Base-by-base conservation (phyloP, 2,329 filamentous ascomycete genomes). In the Lomentospora prolificans region DNA sequence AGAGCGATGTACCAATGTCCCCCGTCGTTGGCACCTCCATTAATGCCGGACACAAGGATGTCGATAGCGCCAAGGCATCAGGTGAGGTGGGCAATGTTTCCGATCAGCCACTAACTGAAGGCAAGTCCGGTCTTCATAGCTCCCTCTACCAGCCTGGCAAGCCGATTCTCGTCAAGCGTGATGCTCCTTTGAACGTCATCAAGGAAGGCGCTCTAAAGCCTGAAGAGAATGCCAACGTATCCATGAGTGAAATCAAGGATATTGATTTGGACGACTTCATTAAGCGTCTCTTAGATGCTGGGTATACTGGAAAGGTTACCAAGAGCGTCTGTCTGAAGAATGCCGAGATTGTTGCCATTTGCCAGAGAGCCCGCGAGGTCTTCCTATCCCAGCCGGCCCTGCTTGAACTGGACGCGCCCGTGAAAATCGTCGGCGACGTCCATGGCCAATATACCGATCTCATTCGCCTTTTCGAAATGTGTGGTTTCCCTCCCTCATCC, bases 391-490 rank as follows among this genome's bases (percentile, higher is more conserved):
- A 99, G 67, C 94, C 94, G 3, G 90, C 94, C 1, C 77, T 99
- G 24, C 74, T 99, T 57, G 94, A 99, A 71, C 80, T 99, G 50
- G 87, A 92, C 60, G 89, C 94, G 3, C 92, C 94, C 0, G 94
- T 99, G 66, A 99, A 99, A 75, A 95, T 99, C 64, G 94, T 97
- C 27, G 92, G 92, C 53, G 92, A 97, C 67, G 90, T 97, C 12
- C 92, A 97, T 68, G 92, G 92, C 53, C 92, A 97, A 70, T 97
- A 96, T 69, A 95, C 90, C 9, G 92, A 97, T 70, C 75, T 97
- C 53, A 95, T 97, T 65, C 85, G 92, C 60, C 89, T 97, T 81
- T 97, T 97, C 66, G 92, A 97, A 70, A 96, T 96, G 91, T 96
- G 92, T 67, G 92, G 92, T 4, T 97, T 96, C 66, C 92, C 92